A percentile compares a stretch with the other conserved stretches of the same genome.
These are phyloP conservation scores for Hermanozyma aechmeae DNA, from an alignment of 805 yeast genomes.

Conservation along the genomic window DNA sequence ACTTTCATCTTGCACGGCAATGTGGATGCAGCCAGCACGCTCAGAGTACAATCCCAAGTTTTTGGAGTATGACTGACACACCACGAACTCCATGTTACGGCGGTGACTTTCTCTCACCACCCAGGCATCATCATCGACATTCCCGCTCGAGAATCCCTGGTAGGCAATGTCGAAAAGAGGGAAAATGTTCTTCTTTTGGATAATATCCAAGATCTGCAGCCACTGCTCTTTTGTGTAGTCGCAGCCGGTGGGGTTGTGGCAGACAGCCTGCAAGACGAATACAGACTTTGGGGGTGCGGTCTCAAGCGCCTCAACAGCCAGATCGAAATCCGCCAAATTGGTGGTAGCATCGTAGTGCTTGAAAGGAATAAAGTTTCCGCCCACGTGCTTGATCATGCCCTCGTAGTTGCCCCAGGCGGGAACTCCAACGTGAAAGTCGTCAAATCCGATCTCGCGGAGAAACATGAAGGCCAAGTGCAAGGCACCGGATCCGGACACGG, in stretches of 20 bases:
- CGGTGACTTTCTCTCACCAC: constrained; percentile 25
- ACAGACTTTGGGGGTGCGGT: constrained; percentile 22
- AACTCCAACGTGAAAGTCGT: constrained; percentile 22
- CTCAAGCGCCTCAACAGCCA: constrained; percentile 16
- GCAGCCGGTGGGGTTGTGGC: constrained; percentile 38
- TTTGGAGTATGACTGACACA: constrained; percentile 31
- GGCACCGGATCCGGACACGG: constrained; percentile 35
- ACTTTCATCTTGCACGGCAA: constrained; percentile 10
- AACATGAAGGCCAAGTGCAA: constrained; percentile 28
- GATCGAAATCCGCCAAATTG: constrained; percentile 20
- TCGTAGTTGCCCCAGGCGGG: constrained; percentile 34
- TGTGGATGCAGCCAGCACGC: constrained; percentile 30
- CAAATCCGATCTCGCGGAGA: constrained; percentile 11
- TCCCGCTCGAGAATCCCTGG: constrained; percentile 31
- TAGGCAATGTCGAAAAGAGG: constrained; percentile 32
- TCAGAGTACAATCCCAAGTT: constrained; percentile 34
- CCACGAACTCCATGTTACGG: constrained; percentile 17
- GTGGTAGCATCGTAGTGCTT: constrained; percentile 20
- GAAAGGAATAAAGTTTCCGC: constrained; percentile 17
- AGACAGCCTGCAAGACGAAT: constrained; percentile 32
- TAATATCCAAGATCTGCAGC: constrained; percentile 17
- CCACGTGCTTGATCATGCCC: constrained; percentile 24
- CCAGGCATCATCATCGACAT: constrained; percentile 24
- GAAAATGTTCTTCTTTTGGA: constrained; percentile 16
- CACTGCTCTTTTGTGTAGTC: constrained; percentile 30